Evolutionary conservation across 2,329 filamentous ascomycete species (phyloP), one percentile per base, ranked within the genome.

Genomic region (Talaromyces sp.): DNA sequence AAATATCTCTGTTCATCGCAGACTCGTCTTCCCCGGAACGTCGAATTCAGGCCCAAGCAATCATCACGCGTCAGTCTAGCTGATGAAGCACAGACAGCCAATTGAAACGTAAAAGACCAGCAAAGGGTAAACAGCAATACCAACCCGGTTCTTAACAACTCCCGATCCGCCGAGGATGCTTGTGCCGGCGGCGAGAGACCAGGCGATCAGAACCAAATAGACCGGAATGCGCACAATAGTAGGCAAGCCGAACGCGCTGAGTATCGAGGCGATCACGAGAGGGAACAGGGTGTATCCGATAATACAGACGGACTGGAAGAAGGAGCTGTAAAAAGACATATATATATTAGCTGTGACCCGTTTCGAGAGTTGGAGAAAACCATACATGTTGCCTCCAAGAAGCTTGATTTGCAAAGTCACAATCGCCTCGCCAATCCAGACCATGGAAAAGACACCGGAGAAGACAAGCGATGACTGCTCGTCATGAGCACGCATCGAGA

Each of bases 231-330:
- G 84, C 6, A 89, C 85, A 65, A 97, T 89, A 67, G 86, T 88
- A 48, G 87, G 88, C 8, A 97, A 82, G 56, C 85, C 83, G 32
- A 99, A 72, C 0, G 93, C 93, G 59, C 92, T 96, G 65, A 99
- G 85, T 56, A 97, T 79, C 1, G 93, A 87, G 8, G 95, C 95
- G 66, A 99, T 90, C 68, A 97, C 94, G 57, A 99, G 85, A 1
- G 94, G 94, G 78, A 99, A 99, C 59, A 99, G 85, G 1, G 94
- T 99, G 77, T 99, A 99, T 52, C 94, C 94, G 72, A 99, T 99
- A 69, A 99, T 95, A 75, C 92, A 97, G 66, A 99, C 85, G 61
- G 92, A 96, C 76, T 99, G 94, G 71, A 96, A 94, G 75, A 99
- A 99, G 19, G 94, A 97, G 70, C 93, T 97, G 72, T 26, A 32